phyloP scores from a whole-genome alignment of 495 filamentous ascomycete species.

The Aspergillus panamensis region DNA sequence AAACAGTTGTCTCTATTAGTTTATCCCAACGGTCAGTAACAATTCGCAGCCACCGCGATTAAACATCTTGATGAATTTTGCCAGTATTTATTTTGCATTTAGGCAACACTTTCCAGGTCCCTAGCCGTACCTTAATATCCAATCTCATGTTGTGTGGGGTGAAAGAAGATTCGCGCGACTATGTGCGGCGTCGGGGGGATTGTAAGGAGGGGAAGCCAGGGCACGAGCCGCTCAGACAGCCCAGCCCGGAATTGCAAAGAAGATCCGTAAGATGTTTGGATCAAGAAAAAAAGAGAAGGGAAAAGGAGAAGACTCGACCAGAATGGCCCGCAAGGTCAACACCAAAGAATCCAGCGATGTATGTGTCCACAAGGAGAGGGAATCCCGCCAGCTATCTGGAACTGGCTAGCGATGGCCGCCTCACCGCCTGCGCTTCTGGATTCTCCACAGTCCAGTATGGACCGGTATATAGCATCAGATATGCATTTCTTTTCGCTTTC shows the following conservation, averaged over 20 bases:
- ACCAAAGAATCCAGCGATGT: constrained; percentile 32
- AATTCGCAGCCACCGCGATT: constrained; percentile 19
- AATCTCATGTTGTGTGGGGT: constrained; percentile 70
- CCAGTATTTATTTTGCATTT: constrained; percentile 15
- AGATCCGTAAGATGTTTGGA: not conserved
- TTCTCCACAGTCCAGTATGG: not conserved
- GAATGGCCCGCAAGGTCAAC: constrained; percentile 20
- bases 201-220: constrained; percentile 33
- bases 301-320: constrained; percentile 11
- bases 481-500: too few species aligned
- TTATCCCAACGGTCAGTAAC: constrained; percentile 31
- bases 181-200: constrained; percentile 39
- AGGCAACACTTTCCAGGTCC: constrained; percentile 14
- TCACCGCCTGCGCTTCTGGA: constrained; percentile 40
- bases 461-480: not conserved
- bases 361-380: constrained; percentile 49
- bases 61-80: constrained; percentile 20
- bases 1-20: constrained; percentile 69
- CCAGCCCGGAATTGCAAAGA: constrained; percentile 24
- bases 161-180: constrained; percentile 33
- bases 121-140: constrained; percentile 77
- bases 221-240: constrained; percentile 43
- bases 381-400: constrained; percentile 37
- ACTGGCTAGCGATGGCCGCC: constrained; percentile 21
- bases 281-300: constrained; percentile 1